Evolutionary conservation across 768 basidiomycete species (phyloP).

Genomic region (Termitomyces sp.): DNA sequence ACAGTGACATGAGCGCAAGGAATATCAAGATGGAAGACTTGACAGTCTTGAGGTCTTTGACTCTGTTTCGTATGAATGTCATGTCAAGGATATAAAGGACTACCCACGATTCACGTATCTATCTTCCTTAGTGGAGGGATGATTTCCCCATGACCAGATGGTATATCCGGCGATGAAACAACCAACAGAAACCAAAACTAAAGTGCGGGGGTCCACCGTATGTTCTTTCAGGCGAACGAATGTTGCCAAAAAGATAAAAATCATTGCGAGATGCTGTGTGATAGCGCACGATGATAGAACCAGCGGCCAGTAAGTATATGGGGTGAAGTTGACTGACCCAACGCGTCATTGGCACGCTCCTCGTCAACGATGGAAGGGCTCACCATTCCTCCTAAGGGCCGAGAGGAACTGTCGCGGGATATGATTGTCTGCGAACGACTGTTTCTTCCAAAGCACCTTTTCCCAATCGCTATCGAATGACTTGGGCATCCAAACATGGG

Average conservation of each 20-base stretch:
- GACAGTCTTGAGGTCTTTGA: constrained; percentile 61
- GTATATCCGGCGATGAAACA: constrained; percentile 58
- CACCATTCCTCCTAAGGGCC: constrained; percentile 75
- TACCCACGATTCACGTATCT: constrained; percentile 16
- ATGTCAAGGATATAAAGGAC: neutral
- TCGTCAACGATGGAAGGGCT: constrained; percentile 21
- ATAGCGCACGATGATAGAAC: constrained; percentile 69
- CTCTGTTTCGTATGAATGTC: neutral
- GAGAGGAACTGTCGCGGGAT: constrained; percentile 76
- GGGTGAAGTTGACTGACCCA: constrained; percentile 66
- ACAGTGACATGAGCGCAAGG: constrained; percentile 81
- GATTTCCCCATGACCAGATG: constrained; percentile 53
- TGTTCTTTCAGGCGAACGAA: constrained; percentile 68
- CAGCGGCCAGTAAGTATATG: constrained; percentile 71
- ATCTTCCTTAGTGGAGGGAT: constrained; percentile 12
- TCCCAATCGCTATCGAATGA: constrained; percentile 39
- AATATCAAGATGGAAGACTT: constrained; percentile 87
- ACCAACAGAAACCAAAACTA: constrained; percentile 59
- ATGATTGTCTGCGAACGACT: constrained; percentile 80
- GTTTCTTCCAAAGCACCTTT: constrained; percentile 74
- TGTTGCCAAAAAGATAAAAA: constrained; percentile 75
- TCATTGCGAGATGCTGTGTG: constrained; percentile 77
- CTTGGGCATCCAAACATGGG: constrained; percentile 15
- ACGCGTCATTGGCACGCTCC: constrained; percentile 8
- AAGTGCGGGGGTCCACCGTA: constrained; percentile 58